A percentile compares a stretch with the other conserved stretches of the same genome.
Conservation (phyloP, 1,139 yeast genomes). For the Candida glucosophila region DNA sequence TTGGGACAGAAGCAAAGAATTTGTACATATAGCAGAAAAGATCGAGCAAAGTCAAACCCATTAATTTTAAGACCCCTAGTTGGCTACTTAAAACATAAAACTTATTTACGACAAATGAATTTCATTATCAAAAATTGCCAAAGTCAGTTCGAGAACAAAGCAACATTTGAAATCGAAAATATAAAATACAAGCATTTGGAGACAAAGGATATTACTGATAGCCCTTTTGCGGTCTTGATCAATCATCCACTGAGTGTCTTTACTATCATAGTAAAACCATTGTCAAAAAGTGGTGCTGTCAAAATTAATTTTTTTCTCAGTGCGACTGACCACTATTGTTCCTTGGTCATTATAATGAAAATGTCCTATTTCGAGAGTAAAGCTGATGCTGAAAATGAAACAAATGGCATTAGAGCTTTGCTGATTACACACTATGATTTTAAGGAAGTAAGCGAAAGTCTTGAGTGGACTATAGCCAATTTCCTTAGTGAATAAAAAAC, state of each 20-base stretch:
- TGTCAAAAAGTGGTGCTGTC: constrained; percentile 11
- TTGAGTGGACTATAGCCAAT: constrained; percentile 49
- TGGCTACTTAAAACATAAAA: constrained; percentile 61
- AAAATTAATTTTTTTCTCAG: constrained; percentile 25
- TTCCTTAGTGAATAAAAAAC: constrained; percentile 15
- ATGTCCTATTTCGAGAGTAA: constrained; percentile 24
- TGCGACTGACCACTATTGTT: constrained; percentile 34
- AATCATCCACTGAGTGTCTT: constrained; percentile 20
- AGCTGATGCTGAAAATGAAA: constrained; percentile 21
- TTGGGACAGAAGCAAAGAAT: constrained; percentile 36
- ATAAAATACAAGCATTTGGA: constrained; percentile 19
- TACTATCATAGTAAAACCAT: constrained; percentile 10
- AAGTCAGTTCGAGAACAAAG: constrained; percentile 11
- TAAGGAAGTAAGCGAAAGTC: constrained; percentile 55
- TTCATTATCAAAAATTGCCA: constrained; percentile 30
- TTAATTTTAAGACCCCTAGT: constrained; percentile 56
- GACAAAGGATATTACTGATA: constrained; percentile 11
- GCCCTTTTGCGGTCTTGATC: too few species aligned
- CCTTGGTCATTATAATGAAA: constrained; percentile 23
- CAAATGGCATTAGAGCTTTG: constrained; percentile 30
- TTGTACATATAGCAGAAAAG: constrained; percentile 44
- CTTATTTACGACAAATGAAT: constrained; percentile 34
- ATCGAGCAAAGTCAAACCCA: constrained; percentile 38
- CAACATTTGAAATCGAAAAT: constrained; percentile 12
- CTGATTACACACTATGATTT: constrained; percentile 49